Evolutionary conservation across 2,329 filamentous ascomycete species (phyloP).

Genomic region (Cytospora mali): DNA sequence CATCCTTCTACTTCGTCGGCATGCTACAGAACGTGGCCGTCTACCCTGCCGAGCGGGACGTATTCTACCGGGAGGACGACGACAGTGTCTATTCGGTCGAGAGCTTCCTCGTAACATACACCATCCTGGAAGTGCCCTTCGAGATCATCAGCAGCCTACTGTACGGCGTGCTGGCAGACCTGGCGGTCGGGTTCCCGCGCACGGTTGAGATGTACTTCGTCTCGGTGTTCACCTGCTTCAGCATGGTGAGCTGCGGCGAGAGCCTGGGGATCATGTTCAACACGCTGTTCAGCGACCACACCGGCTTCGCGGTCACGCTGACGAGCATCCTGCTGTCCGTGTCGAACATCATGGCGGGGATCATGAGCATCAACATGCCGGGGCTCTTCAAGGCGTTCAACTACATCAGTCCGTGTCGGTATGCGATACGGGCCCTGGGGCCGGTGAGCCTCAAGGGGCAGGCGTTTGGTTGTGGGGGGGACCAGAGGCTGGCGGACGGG

Average conservation of each 20-base stretch:
- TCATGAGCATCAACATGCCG: constrained; percentile 72
- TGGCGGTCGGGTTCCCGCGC: constrained; percentile 67
- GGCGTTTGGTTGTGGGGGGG: constrained; percentile 63
- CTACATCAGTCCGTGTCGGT: constrained; percentile 72
- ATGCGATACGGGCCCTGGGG: constrained; percentile 67
- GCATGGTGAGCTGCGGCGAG: constrained; percentile 74
- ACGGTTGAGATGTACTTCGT: constrained; percentile 69
- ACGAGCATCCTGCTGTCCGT: constrained; percentile 71
- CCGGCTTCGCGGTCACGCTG: constrained; percentile 75
- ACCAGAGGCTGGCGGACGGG: constrained; percentile 62
- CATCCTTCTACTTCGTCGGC: constrained; percentile 72
- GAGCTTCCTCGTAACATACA: constrained; percentile 72
- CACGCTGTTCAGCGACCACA: constrained; percentile 69
- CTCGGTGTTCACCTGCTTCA: constrained; percentile 69
- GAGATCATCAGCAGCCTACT: constrained; percentile 67
- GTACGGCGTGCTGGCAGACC: constrained; percentile 64
- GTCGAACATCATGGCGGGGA: constrained; percentile 70
- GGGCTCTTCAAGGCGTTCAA: constrained; percentile 68
- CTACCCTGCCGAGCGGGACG: constrained; percentile 71
- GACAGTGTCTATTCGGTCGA: constrained; percentile 73
- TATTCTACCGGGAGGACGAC: constrained; percentile 77
- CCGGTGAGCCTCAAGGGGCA: constrained; percentile 65
- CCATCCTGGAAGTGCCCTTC: constrained; percentile 70
- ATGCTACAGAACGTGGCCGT: constrained; percentile 80
- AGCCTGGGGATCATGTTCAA: constrained; percentile 80